Evolutionary conservation across 495 filamentous ascomycete genomes (phyloP), one percentile per base, ranked within the genome.

Genomic region (Penicillium fimorum): DNA sequence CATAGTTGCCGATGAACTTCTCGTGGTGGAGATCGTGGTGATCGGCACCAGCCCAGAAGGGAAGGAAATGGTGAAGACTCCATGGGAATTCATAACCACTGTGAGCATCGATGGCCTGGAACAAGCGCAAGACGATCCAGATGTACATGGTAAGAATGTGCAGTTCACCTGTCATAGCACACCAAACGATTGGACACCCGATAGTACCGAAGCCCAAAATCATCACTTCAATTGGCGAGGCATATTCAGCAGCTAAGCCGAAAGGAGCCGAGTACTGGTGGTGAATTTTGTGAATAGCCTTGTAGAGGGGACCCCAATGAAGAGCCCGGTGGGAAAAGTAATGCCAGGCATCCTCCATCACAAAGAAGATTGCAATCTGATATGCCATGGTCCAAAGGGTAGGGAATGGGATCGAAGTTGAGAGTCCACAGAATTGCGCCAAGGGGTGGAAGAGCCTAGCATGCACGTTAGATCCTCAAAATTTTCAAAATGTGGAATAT

Each of bases 181-280:
- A 91, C 89, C 90, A 96, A 13, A 96, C 59, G 59, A 97, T 89
- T 17, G 94, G 94, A 37, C 79, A 77, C 47, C 87, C 83, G 61
- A 97, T 87, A 1, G 90, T 89, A 58, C 94, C 94, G 40, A 95
- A 80, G n/a, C 92, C 94, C n/a, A 98, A 86, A 42, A 93, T 81
- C 90, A 97, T 94, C 55, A 94, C 91, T 74, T 98, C 94, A 59
- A 98, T 96, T 0, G 94, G 94, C 42, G 92, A 97, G 1, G 94
- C 94, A 73, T 97, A 98, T 76, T 98, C 94, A 38, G 94, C 94
- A 18, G 95, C 92, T 46, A 98, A 80, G 55, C 94, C 94, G 67
- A 98, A 98, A 13, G 94, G 94, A 7, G 94, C 95, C 15, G 92
- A 96, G 77, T 98, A 98, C 61, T 90, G 91, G 78, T 98, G 94